Evolutionary conservation across 2,329 filamentous ascomycete species (phyloP).

Genomic region (Venturia asperata): DNA sequence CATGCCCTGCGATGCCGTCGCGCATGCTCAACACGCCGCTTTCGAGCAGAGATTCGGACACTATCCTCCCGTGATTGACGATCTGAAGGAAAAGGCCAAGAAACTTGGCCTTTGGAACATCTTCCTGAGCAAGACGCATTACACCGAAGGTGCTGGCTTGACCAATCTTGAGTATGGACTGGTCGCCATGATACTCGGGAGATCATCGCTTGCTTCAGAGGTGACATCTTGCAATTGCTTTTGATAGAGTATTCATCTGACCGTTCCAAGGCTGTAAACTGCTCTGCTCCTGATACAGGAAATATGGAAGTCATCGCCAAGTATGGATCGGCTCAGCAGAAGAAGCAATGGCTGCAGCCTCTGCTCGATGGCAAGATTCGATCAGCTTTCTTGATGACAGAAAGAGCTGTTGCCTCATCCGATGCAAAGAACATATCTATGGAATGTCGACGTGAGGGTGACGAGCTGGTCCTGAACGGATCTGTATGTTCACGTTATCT

Average conservation of each 20-base stretch:
- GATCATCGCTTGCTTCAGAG: constrained; percentile 62
- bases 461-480: constrained; percentile 87
- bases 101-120: constrained; percentile 93
- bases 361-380: constrained; percentile 78
- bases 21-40: constrained; percentile 69
- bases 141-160: constrained; percentile 89
- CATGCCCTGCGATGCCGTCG: constrained; percentile 66
- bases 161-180: constrained; percentile 94
- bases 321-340: constrained; percentile 80
- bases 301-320: constrained; percentile 95
- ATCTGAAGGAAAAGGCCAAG: constrained; percentile 77
- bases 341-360: constrained; percentile 73
- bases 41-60: constrained; percentile 64
- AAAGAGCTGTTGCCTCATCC: constrained; percentile 80
- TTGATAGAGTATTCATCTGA: neutral
- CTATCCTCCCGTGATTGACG: constrained; percentile 76
- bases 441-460: constrained; percentile 71
- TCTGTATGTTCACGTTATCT: constrained; percentile 44
- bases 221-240: neutral
- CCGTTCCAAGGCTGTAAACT: constrained; percentile 50
- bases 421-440: constrained; percentile 92
- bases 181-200: constrained; percentile 93
- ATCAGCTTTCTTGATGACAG: constrained; percentile 89
- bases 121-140: constrained; percentile 92
- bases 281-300: constrained; percentile 82